phyloP scores from a whole-genome alignment of 371 early-diverging fungal genomes.

The Syncephalastrum contaminatum region DNA sequence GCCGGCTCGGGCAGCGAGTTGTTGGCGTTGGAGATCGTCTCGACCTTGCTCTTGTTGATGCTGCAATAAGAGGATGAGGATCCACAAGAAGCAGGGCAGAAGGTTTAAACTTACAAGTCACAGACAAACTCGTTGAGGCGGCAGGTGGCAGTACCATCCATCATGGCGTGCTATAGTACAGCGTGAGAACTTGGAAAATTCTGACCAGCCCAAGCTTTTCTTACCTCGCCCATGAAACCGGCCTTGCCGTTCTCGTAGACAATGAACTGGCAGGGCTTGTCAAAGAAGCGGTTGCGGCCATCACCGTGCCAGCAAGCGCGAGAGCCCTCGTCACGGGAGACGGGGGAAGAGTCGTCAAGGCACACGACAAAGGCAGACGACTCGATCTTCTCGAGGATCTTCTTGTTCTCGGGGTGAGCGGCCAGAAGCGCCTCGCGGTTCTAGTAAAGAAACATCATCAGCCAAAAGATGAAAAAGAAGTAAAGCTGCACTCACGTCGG shows the following conservation, averaged over 20 bases:
- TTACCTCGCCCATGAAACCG: constrained; percentile 87
- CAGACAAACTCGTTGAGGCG: constrained; percentile 73
- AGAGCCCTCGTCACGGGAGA: constrained; percentile 79
- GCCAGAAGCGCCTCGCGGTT: constrained; percentile 63
- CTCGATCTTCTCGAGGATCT: constrained; percentile 79
- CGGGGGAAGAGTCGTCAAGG: constrained; percentile 82
- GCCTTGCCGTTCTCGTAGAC: constrained; percentile 95
- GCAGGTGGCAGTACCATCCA: constrained; percentile 93
- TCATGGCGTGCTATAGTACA: constrained; percentile 76
- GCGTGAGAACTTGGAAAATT: not conserved
- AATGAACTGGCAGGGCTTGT: constrained; percentile 92
- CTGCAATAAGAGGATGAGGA: not conserved
- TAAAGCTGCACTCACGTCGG: constrained; percentile 60
- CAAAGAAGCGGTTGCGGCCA: constrained; percentile 93
- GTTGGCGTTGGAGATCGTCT: constrained; percentile 22
- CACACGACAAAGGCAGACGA: constrained; percentile 83
- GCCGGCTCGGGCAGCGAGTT: constrained; percentile 67
- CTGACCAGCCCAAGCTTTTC: not conserved
- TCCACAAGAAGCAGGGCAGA: too few relatives aligned
- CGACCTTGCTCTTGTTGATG: not conserved
- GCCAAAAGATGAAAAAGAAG: not conserved
- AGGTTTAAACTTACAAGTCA: constrained; percentile 33
- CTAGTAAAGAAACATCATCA: constrained; percentile 19
- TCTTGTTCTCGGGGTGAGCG: constrained; percentile 67
- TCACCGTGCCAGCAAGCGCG: constrained; percentile 92